Evolutionary conservation across 805 yeast genomes (phyloP).

Genomic region (Candida railenensis): DNA sequence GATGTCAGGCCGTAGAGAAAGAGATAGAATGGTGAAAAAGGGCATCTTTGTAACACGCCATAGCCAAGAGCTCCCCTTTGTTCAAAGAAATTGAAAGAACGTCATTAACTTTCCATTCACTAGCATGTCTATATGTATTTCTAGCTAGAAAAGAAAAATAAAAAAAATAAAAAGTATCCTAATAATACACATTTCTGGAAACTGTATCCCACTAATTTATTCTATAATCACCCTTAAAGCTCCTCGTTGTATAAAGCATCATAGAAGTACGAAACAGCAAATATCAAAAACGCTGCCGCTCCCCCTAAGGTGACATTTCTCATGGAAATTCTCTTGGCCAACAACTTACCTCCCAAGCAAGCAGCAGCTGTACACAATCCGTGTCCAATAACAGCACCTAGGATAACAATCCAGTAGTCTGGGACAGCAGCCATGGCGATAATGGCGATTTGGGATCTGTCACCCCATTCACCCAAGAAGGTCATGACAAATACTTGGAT

Average conservation of each 20-base stretch:
- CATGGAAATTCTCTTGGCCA: slow-evolving; percentile 88
- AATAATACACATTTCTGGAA: not conserved
- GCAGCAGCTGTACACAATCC: slow-evolving; percentile 84
- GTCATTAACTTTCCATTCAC: too few relatives aligned
- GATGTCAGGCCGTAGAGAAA: slow-evolving; percentile 1
- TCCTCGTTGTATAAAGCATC: slow-evolving; percentile 49
- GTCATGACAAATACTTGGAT: slow-evolving; percentile 95
- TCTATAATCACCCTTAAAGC: not conserved
- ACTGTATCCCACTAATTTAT: too few relatives aligned
- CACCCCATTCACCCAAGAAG: slow-evolving; percentile 98
- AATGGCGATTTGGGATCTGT: slow-evolving; percentile 95
- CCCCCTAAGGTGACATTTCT: slow-evolving; percentile 92
- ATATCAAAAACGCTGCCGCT: slow-evolving; percentile 78
- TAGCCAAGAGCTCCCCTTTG: too few relatives aligned
- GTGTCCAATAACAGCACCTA: slow-evolving; percentile 91
- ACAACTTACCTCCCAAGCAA: slow-evolving; percentile 87
- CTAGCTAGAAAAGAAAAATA: too few relatives aligned
- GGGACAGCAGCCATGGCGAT: slow-evolving; percentile 98
- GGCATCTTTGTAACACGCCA: too few relatives aligned
- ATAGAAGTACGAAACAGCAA: slow-evolving; percentile 76
- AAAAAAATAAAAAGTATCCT: not conserved
- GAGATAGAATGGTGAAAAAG: too few relatives aligned
- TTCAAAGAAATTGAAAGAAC: too few relatives aligned
- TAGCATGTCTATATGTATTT: too few relatives aligned
- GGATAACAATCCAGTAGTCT: slow-evolving; percentile 82